These are phyloP conservation scores for Tagetes erecta DNA, from an alignment of 129 eudicot genomes.

Conservation along the genomic window DNA sequence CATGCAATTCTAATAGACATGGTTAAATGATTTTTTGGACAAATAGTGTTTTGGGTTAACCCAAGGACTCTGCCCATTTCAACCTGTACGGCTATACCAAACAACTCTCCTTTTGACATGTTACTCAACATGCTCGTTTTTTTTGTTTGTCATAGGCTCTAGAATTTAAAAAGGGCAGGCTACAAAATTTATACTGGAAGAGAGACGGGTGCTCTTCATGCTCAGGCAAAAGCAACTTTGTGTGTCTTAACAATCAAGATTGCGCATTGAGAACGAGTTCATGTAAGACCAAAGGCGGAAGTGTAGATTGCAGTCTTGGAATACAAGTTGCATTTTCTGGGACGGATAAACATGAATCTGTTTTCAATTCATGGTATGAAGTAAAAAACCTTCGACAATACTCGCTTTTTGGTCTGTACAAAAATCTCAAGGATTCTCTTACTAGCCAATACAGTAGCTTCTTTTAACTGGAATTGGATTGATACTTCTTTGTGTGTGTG, in stretches of 20 bases:
- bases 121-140: not conserved
- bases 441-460: conserved; percentile 70
- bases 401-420: conserved; percentile 68
- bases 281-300: conserved; percentile 63
- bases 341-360: conserved; percentile 84
- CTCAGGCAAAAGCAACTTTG: conserved; percentile 60
- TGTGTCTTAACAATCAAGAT: conserved; percentile 86
- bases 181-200: conserved; percentile 86
- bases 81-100: not conserved
- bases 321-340: conserved; percentile 90
- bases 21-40: too few species aligned
- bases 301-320: conserved; percentile 77
- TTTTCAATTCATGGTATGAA: conserved; percentile 94
- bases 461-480: conserved; percentile 39
- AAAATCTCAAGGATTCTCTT: conserved; percentile 74
- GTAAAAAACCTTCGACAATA: conserved; percentile 89
- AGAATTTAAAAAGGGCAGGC: conserved; percentile 84
- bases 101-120: not conserved
- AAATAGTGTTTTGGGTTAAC: not conserved
- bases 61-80: not conserved
- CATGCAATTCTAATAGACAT: not conserved
- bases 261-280: conserved; percentile 65
- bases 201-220: conserved; percentile 83
- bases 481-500: not conserved
- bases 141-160: conserved; percentile 45